phyloP scores from a whole-genome alignment of 164 flowering plant genomes.

The Hamamelis virginiana region DNA sequence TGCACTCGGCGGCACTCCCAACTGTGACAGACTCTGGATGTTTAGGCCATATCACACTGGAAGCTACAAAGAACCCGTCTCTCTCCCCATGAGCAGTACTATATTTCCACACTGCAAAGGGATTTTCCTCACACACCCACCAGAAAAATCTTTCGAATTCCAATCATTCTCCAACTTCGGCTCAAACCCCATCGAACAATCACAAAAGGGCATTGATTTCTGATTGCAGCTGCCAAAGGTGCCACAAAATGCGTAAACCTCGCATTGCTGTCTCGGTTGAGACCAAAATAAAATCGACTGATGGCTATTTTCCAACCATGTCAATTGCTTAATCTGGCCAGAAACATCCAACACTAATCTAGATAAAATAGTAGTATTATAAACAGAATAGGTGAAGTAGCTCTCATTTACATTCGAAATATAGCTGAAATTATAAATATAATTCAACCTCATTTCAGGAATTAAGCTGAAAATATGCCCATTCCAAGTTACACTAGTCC shows the following conservation, averaged over 20 bases:
- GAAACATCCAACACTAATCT: slow-evolving; percentile 4
- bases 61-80: neutral
- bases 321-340: neutral
- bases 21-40: neutral
- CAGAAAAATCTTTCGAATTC: slow-evolving; percentile 12
- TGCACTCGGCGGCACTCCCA: neutral
- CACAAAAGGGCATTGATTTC: slow-evolving; percentile 4
- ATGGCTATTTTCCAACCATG: neutral
- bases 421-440: slow-evolving; percentile 3
- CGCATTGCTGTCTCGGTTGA: neutral
- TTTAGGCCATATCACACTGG: neutral
- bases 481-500: slow-evolving; percentile 53
- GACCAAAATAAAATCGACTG: neutral
- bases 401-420: slow-evolving; percentile 2
- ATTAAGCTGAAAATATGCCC: slow-evolving; percentile 29
- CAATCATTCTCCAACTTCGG: slow-evolving; percentile 7
- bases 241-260: slow-evolving; percentile 8
- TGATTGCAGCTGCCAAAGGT: neutral
- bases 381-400: slow-evolving; percentile 1
- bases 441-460: slow-evolving; percentile 39
- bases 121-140: slow-evolving; percentile 11
- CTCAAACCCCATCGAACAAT: slow-evolving; percentile 15
- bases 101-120: slow-evolving; percentile 5
- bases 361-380: neutral
- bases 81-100: too few species aligned